Evolutionary conservation across 164 flowering plant genomes (phyloP).

Genomic region (Dillenia suffruticosa): DNA sequence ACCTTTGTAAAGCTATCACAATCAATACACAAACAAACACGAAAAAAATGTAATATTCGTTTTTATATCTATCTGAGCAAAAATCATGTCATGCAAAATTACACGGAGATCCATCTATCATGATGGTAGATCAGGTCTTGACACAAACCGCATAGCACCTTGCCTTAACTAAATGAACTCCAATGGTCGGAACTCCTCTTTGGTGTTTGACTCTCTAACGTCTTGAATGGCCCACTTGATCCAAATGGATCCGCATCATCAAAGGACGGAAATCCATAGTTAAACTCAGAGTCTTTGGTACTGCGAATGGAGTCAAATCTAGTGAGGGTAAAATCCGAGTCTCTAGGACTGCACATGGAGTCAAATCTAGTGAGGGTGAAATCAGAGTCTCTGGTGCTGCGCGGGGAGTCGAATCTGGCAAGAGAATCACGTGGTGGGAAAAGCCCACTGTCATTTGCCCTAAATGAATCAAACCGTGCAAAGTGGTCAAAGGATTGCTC

Average conservation of each 20-base stretch:
- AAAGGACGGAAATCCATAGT: slow-evolving; percentile 47
- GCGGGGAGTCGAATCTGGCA: slow-evolving; percentile 53
- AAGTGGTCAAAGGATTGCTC: slow-evolving; percentile 59
- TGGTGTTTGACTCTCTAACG: slow-evolving; percentile 39
- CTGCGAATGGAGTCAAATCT: slow-evolving; percentile 60
- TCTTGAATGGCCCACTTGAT: slow-evolving; percentile 77
- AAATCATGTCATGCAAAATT: too few relatives aligned
- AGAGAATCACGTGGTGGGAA: slow-evolving; percentile 36
- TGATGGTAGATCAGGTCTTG: too few relatives aligned
- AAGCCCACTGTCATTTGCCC: slow-evolving; percentile 31
- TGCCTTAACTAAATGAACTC: slow-evolving; percentile 25
- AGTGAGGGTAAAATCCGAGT: slow-evolving; percentile 27
- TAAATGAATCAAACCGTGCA: slow-evolving; percentile 77
- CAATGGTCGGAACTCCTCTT: slow-evolving; percentile 59
- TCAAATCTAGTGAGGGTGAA: slow-evolving; percentile 47
- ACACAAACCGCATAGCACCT: too few relatives aligned
- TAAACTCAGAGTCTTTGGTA: slow-evolving; percentile 26
- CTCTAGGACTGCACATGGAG: slow-evolving; percentile 44
- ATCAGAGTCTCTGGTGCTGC: slow-evolving; percentile 35
- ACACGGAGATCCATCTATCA: too few relatives aligned
- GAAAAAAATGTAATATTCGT: too few relatives aligned
- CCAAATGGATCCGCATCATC: slow-evolving; percentile 90
- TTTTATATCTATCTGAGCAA: too few relatives aligned
- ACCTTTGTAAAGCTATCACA: too few relatives aligned
- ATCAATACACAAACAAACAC: too few relatives aligned